Evolutionary conservation across 2,329 filamentous ascomycete species (phyloP).

Genomic region (Hymenoscyphus infarciens): DNA sequence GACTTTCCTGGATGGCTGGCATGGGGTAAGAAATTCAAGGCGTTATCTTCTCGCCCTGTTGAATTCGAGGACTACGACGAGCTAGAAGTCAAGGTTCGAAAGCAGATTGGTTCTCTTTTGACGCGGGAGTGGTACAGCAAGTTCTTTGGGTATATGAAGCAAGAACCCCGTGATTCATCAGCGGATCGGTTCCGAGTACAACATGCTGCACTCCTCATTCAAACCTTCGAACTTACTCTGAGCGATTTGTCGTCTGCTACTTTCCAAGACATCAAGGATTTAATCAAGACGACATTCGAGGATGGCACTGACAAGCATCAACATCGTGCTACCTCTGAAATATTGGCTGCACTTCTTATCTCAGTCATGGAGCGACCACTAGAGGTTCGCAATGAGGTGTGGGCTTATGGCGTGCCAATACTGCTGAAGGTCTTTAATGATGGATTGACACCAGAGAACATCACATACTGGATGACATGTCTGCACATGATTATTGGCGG

Average conservation of each 20-base stretch:
- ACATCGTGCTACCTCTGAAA: conserved; percentile 91
- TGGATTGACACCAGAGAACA: conserved; percentile 89
- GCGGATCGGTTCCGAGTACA: conserved; percentile 88
- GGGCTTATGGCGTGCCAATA: conserved; percentile 88
- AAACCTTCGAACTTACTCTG: conserved; percentile 86
- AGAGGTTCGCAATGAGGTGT: conserved; percentile 71
- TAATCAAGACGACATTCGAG: conserved; percentile 73
- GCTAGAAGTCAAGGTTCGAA: conserved; percentile 68
- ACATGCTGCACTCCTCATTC: conserved; percentile 80
- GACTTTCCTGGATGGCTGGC: conserved; percentile 96
- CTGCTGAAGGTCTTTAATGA: conserved; percentile 84
- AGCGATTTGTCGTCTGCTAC: conserved; percentile 72
- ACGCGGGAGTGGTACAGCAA: conserved; percentile 82
- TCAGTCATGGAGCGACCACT: conserved; percentile 75
- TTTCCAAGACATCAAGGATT: conserved; percentile 82
- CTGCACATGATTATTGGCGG: conserved; percentile 83
- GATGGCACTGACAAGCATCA: conserved; percentile 98
- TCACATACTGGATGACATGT: conserved; percentile 91
- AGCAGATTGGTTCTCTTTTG: conserved; percentile 75
- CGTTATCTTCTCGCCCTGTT: conserved; percentile 66
- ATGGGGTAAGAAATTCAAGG: conserved; percentile 85
- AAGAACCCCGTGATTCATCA: conserved; percentile 80
- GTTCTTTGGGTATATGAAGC: conserved; percentile 91
- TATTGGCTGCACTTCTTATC: conserved; percentile 78
- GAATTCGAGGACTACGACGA: conserved; percentile 72